Evolutionary conservation across 768 basidiomycete species (phyloP).

Genomic region (Hericium coralloides): DNA sequence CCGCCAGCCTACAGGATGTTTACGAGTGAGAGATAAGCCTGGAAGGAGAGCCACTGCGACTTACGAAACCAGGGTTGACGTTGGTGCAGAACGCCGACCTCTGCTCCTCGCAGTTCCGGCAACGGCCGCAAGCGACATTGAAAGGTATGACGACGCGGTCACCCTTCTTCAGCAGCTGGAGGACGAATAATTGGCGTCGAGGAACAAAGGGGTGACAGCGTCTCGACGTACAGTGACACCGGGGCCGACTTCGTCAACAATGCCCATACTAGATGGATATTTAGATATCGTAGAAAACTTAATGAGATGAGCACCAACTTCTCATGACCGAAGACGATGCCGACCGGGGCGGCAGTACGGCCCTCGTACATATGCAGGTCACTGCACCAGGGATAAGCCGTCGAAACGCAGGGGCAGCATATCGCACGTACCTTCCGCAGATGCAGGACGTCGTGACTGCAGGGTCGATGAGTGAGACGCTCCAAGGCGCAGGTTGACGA

Average conservation of each 20-base stretch:
- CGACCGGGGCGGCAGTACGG: constrained; percentile 38
- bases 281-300: too few species aligned
- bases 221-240: constrained; percentile 31
- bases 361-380: constrained; percentile 53
- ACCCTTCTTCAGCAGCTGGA: constrained; percentile 40
- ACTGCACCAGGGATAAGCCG: constrained; percentile 15
- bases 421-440: constrained; percentile 32
- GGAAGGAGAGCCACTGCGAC: constrained; percentile 11
- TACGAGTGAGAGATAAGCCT: neutral
- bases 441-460: constrained; percentile 43
- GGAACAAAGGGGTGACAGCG: too few species aligned
- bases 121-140: constrained; percentile 51
- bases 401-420: neutral
- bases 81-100: constrained; percentile 46
- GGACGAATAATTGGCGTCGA: neutral
- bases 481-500: neutral
- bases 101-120: constrained; percentile 46
- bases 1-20: constrained; percentile 32
- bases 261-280: constrained; percentile 31
- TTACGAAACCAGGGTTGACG: constrained; percentile 49
- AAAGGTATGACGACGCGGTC: constrained; percentile 56
- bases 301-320: constrained; percentile 26
- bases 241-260: constrained; percentile 39
- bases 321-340: constrained; percentile 47
- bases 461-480: neutral